Evolutionary conservation across 352 stramenopile genomes (phyloP), one percentile per base, ranked within the genome.

Genomic region (Pythium sukuiense): DNA sequence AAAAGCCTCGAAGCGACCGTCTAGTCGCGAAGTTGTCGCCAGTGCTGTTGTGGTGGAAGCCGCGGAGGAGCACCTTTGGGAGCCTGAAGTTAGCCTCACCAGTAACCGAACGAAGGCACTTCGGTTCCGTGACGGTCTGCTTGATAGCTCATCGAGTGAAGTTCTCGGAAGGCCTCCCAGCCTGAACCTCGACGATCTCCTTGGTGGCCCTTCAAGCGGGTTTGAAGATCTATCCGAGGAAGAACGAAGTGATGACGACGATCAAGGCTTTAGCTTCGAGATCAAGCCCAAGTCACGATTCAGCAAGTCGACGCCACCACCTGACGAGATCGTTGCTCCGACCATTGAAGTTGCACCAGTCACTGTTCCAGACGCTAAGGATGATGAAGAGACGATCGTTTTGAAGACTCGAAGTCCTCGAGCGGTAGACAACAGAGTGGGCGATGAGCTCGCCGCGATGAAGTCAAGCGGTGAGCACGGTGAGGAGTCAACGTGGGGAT

Each of bases 261-360:
- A 59, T 1, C 49, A 61, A 29, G 16, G n/a, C 24, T 71, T 89
- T 55, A 88, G 70, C 33, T 91, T 91, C 61, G 83, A 91, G 43
- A 67, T 88, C 61, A 74, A 83, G 33, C 33, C 67, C 24, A 70
- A 52, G 72, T 76, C 64, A 65, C 72, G 65, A 63, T 29, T 6
- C n/a, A 32, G 48, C 12, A 29, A 55, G 27, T 16, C 20, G 16
- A 24, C 39, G 12, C 20, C 5, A 8, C 48, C 1, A 18, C n/a
- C 48, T 33, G 24, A 18, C 3, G 24, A 18, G 24, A 32, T 13
- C 3, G 14, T 14, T 29, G 4, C 18, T 8, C 46, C 46, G 14
- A 27, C 46, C 7, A 32, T 53, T 7, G 24, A 13, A 24, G 50
- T 26, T 6, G 4, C 11, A 39, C 1, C 9, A 24, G 16, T 13